Evolutionary conservation across 768 basidiomycete species (phyloP), one percentile per base, ranked within the genome.

Genomic region (Mrakia frigida): DNA sequence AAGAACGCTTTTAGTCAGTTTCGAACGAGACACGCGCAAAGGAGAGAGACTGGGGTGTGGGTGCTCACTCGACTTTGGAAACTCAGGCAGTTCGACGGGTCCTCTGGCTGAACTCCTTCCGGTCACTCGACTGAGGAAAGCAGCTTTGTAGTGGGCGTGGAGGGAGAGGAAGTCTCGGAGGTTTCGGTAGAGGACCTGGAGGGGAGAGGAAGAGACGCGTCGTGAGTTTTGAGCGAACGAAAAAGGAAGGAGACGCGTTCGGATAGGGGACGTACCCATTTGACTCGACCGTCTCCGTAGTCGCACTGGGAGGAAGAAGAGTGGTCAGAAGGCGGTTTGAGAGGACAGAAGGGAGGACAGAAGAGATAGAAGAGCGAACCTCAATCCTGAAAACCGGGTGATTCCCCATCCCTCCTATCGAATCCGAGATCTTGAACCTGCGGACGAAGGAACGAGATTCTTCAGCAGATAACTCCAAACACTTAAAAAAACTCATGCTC

Each of bases 231-330:
- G n/a, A n/a, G n/a, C n/a, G 41, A 52, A 37, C 4, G 67, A 39
- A 59, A 71, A 33, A n/a, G n/a, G n/a, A n/a, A n/a, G n/a, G n/a
- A n/a, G n/a, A n/a, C n/a, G n/a, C n/a, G n/a, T n/a, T n/a, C n/a
- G n/a, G n/a, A n/a, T n/a, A n/a, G n/a, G n/a, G 94, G n/a, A 93
- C 82, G 87, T 39, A 97, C 95, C 96, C 97, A 99, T 82, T 85
- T 94, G 86, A 81, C 89, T 18, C 90, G 90, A 31, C 93, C 93
- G 79, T 96, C 94, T 0, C 93, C 96, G 82, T 99, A 98, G 83
- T 97, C 92, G 82, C 94, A 98, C 59, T 71, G 50, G 11, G 25
- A 33, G 31, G 18, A 50, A 2, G n/a, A 53, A 50, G 18, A 23
- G 6, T 14, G 70, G 2, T 41, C 65, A 46, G 43, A 9, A 1